Conservation (phyloP, 495 filamentous ascomycete genomes). For the Neurospora hispaniola region DNA sequence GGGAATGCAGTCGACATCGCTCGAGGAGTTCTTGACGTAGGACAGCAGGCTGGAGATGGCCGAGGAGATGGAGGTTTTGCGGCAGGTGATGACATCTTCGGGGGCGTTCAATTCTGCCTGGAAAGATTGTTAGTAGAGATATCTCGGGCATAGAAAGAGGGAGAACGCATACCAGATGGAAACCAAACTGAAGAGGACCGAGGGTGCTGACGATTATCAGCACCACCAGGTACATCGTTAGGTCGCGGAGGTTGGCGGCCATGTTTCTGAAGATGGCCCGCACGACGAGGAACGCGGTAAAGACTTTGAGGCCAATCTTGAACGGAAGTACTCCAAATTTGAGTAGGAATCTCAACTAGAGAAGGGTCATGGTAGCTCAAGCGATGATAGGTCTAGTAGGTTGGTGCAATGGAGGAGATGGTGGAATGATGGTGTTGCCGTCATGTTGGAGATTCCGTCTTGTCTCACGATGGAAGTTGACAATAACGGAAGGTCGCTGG, state of each 20-base stretch:
- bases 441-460: neutral
- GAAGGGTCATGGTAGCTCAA: neutral
- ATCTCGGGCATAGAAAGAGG: neutral
- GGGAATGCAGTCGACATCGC: slow-evolving; percentile 66
- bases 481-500: neutral
- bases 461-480: neutral
- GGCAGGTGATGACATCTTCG: slow-evolving; percentile 77
- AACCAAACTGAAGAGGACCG: slow-evolving; percentile 87
- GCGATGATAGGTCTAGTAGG: neutral
- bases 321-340: neutral
- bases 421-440: neutral
- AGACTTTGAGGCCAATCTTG: neutral
- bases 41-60: slow-evolving; percentile 20
- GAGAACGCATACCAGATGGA: slow-evolving; percentile 59
- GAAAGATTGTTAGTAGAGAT: slow-evolving; percentile 12
- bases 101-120: slow-evolving; percentile 94
- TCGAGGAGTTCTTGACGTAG: slow-evolving; percentile 14
- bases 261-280: slow-evolving; percentile 10
- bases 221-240: slow-evolving; percentile 55
- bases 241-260: slow-evolving; percentile 27
- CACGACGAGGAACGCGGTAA: neutral
- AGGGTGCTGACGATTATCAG: slow-evolving; percentile 55
- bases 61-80: slow-evolving; percentile 46
- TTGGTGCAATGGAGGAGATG: neutral
- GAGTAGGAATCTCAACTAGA: neutral